phyloP scores from a whole-genome alignment of 163 green algal genomes.

The Smithsoniella earleae region DNA sequence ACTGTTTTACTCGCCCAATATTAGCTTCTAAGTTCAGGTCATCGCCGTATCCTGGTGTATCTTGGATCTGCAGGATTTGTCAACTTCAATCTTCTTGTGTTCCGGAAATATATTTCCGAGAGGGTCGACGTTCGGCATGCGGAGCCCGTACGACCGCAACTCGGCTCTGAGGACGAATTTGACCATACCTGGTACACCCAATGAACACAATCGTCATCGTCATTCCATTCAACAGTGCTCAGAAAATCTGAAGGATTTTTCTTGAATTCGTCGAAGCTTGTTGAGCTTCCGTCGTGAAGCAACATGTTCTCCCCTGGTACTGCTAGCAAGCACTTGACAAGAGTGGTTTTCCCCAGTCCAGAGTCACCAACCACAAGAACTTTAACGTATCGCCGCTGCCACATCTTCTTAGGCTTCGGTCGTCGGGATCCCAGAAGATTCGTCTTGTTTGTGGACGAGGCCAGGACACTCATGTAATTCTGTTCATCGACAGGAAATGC shows the following conservation, averaged over 20 bases:
- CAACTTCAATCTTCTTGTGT: background rate
- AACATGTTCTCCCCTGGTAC: conserved; percentile 33
- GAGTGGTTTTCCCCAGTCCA: conserved; percentile 65
- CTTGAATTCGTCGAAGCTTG: conserved; percentile 54
- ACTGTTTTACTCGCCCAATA: conserved; percentile 48
- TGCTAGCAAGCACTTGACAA: conserved; percentile 34
- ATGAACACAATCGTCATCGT: conserved; percentile 60
- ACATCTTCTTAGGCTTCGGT: conserved; percentile 56
- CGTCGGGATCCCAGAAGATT: conserved; percentile 43
- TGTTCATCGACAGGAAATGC: too few species aligned
- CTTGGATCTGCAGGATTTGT: conserved; percentile 38
- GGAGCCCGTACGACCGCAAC: background rate
- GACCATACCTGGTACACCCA: conserved; percentile 54
- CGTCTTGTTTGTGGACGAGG: conserved; percentile 13
- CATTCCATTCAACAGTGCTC: conserved; percentile 44
- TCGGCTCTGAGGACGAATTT: too few species aligned
- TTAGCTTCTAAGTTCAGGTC: conserved; percentile 58
- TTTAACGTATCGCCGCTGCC: conserved; percentile 51
- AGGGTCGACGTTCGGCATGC: background rate
- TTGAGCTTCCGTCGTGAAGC: conserved; percentile 64
- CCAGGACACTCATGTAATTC: conserved; percentile 1
- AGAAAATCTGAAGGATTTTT: conserved; percentile 43
- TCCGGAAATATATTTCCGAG: too few species aligned
- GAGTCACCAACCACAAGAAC: conserved; percentile 59
- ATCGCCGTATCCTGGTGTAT: conserved; percentile 71